phyloP scores from a whole-genome alignment of 768 basidiomycete species.

The Coprinellus micaceus region DNA sequence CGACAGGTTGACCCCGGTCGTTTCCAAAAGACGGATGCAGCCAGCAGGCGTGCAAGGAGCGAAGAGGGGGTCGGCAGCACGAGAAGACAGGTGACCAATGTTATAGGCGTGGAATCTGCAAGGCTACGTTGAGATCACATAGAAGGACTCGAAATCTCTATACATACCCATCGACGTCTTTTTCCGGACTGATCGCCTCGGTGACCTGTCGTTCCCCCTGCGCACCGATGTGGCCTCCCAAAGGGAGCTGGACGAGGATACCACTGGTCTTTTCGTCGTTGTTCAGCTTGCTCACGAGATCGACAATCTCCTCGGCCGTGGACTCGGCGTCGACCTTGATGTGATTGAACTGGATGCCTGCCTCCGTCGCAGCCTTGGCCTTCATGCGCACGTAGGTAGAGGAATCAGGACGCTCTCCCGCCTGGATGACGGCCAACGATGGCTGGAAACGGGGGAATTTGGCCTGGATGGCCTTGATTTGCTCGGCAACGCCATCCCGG shows the following conservation, averaged over 20 bases:
- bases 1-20: constrained; percentile 70
- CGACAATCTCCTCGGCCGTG: constrained; percentile 72
- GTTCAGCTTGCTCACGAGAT: constrained; percentile 78
- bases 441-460: constrained; percentile 87
- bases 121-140: constrained; percentile 64
- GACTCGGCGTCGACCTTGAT: constrained; percentile 65
- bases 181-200: constrained; percentile 90
- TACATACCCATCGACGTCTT: constrained; percentile 94
- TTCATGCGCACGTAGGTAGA: constrained; percentile 96
- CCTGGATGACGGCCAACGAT: constrained; percentile 89
- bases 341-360: constrained; percentile 85
- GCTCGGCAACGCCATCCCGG: constrained; percentile 68
- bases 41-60: constrained; percentile 94
- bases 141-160: constrained; percentile 4
- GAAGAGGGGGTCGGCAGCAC: constrained; percentile 86
- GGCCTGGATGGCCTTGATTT: constrained; percentile 60
- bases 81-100: constrained; percentile 90
- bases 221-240: constrained; percentile 74
- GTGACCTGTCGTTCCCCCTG: constrained; percentile 88
- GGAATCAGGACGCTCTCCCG: constrained; percentile 89
- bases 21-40: constrained; percentile 85
- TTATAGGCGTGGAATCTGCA: constrained; percentile 96
- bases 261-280: constrained; percentile 78
- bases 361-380: constrained; percentile 89
- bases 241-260: constrained; percentile 92